Evolutionary conservation across 176 grass and related monocot genomes (phyloP).

Genomic region (Elaeis guineensis): DNA sequence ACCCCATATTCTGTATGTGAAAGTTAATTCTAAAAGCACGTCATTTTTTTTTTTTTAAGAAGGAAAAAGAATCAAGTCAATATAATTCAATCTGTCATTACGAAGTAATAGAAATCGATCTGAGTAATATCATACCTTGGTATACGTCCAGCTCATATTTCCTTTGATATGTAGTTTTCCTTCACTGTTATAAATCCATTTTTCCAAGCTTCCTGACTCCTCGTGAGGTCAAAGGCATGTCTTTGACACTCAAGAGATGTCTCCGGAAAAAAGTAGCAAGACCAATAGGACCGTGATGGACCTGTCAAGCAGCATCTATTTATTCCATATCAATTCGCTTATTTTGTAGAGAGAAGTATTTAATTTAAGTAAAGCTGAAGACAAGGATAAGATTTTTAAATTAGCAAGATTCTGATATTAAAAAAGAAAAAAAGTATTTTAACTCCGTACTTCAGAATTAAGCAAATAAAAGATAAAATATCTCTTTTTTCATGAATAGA

Average conservation of each 20-base stretch:
- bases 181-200: slow-evolving; percentile 43
- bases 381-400: too few relatives aligned
- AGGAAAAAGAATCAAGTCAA: neutral
- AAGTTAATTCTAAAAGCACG: too few relatives aligned
- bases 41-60: too few relatives aligned
- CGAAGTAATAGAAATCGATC: neutral
- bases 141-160: slow-evolving; percentile 47
- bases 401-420: too few relatives aligned
- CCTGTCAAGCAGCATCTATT: slow-evolving; percentile 22
- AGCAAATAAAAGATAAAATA: neutral
- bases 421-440: too few relatives aligned
- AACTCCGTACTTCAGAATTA: too few relatives aligned
- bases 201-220: slow-evolving; percentile 29
- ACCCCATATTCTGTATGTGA: slow-evolving; percentile 37
- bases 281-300: slow-evolving; percentile 54
- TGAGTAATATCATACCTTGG: slow-evolving; percentile 31
- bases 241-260: slow-evolving; percentile 37
- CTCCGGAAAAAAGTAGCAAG: slow-evolving; percentile 57
- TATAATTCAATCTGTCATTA: neutral
- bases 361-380: too few relatives aligned
- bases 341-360: too few relatives aligned
- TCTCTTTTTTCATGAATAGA: neutral
- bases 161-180: slow-evolving; percentile 61
- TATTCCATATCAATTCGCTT: too few relatives aligned
- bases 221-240: slow-evolving; percentile 46